Evolutionary conservation across 768 basidiomycete genomes (phyloP).

Genomic region (Lyophyllum shimeji): DNA sequence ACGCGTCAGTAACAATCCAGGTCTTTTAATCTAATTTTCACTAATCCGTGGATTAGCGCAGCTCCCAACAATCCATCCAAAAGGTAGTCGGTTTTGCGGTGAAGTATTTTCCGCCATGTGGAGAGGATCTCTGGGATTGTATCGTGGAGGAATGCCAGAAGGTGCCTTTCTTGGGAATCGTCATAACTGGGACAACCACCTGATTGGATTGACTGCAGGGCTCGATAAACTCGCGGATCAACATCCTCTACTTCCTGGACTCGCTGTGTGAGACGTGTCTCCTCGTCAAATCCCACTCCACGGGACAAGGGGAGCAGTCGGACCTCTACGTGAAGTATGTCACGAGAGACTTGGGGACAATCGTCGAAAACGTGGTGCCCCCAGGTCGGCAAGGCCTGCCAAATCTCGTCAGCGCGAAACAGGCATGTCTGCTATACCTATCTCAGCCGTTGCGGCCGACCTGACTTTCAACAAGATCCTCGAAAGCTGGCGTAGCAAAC

Average conservation of each 20-base stretch:
- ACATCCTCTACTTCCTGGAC: slow-evolving; percentile 90
- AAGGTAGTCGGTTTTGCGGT: slow-evolving; percentile 84
- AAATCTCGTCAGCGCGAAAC: slow-evolving; percentile 84
- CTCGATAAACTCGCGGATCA: slow-evolving; percentile 88
- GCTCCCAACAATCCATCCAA: slow-evolving; percentile 86
- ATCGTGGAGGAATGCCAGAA: slow-evolving; percentile 89
- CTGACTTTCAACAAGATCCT: slow-evolving; percentile 57
- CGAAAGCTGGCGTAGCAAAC: slow-evolving; percentile 88
- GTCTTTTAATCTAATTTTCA: neutral
- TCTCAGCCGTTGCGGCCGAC: neutral
- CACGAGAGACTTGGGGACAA: slow-evolving; percentile 70
- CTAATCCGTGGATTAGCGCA: slow-evolving; percentile 34
- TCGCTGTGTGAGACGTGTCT: slow-evolving; percentile 80
- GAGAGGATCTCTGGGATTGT: slow-evolving; percentile 94
- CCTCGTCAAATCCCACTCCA: slow-evolving; percentile 60
- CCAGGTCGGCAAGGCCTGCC: slow-evolving; percentile 84
- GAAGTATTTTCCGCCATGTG: slow-evolving; percentile 81
- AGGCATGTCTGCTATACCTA: slow-evolving; percentile 45
- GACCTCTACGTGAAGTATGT: slow-evolving; percentile 79
- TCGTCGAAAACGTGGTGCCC: slow-evolving; percentile 86
- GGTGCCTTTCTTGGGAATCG: slow-evolving; percentile 35
- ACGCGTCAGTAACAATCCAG: slow-evolving; percentile 49
- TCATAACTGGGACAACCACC: neutral
- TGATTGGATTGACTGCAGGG: slow-evolving; percentile 47
- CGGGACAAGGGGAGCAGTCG: slow-evolving; percentile 35